Conservation (phyloP, 2,329 filamentous ascomycete species). For the Paraphaeosphaeria minitans region DNA sequence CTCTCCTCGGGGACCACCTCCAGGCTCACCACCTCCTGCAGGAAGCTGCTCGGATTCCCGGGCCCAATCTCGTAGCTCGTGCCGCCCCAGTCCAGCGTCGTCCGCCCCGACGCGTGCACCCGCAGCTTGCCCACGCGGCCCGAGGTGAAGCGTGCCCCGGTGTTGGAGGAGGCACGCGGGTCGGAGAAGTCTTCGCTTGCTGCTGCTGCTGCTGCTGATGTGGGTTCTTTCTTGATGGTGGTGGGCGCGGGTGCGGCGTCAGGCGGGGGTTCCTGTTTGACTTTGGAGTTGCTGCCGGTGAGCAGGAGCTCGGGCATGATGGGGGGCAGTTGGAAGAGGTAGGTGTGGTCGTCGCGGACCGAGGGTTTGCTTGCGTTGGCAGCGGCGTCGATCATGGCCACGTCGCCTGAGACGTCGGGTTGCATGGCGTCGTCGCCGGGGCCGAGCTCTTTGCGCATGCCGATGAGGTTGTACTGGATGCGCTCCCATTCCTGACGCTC, state of each 20-base stretch:
- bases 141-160: conserved; percentile 50
- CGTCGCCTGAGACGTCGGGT: conserved; percentile 51
- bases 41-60: conserved; percentile 61
- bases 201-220: not conserved
- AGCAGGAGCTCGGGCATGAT: conserved; percentile 62
- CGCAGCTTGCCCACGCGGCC: conserved; percentile 66
- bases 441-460: conserved; percentile 55
- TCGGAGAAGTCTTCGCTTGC: conserved; percentile 35
- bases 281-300: conserved; percentile 28
- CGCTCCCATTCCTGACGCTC: conserved; percentile 58
- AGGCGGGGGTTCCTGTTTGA: conserved; percentile 35
- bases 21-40: conserved; percentile 62
- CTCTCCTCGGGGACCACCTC: conserved; percentile 41
- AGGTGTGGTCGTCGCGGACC: conserved; percentile 59
- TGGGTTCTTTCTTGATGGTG: conserved; percentile 33
- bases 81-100: conserved; percentile 67
- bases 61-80: conserved; percentile 63
- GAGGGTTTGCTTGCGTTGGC: conserved; percentile 25
- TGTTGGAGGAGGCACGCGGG: conserved; percentile 17
- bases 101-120: conserved; percentile 65
- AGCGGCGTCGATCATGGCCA: conserved; percentile 41
- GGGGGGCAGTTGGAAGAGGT: conserved; percentile 68
- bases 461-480: conserved; percentile 52
- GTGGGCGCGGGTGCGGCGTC: conserved; percentile 16
- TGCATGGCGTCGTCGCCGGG: conserved; percentile 19